A percentile compares a stretch with the other conserved stretches of the same genome.
These are phyloP conservation scores for Microstroma glucosiphilum DNA, from an alignment of 1,284 basidiomycete species.

Conservation along the genomic window DNA sequence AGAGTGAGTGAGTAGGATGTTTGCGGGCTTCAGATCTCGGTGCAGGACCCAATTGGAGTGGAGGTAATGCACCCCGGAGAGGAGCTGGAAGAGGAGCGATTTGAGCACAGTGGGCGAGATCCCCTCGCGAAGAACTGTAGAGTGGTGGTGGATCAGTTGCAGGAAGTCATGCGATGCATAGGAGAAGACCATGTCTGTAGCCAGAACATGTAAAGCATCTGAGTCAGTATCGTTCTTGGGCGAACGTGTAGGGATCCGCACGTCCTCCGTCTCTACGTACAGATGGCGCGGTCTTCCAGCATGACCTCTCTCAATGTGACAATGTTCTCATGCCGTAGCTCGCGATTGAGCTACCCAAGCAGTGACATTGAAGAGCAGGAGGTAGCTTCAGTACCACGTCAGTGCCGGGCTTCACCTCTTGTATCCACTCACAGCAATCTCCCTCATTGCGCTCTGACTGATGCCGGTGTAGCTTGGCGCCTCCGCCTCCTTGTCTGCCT, in stretches of 20 bases:
- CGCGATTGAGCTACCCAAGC: slow-evolving; percentile 70
- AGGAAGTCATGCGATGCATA: slow-evolving; percentile 86
- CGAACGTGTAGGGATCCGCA: not conserved
- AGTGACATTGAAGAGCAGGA: not conserved
- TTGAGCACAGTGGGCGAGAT: slow-evolving; percentile 77
- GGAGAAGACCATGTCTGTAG: slow-evolving; percentile 78
- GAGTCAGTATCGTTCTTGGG: not conserved
- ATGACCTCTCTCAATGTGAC: slow-evolving; percentile 89
- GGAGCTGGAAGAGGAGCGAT: slow-evolving; percentile 87
- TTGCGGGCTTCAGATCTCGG: slow-evolving; percentile 95
- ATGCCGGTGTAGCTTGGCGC: slow-evolving; percentile 80
- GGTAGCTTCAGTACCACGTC: not conserved
- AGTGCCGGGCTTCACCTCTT: not conserved
- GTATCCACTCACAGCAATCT: slow-evolving; percentile 72
- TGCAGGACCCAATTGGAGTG: slow-evolving; percentile 93
- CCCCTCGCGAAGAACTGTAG: slow-evolving; percentile 71
- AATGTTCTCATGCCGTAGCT: slow-evolving; percentile 87
- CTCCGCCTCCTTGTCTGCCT: slow-evolving; percentile 72
- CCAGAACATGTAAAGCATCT: not conserved
- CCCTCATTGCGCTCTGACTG: slow-evolving; percentile 90
- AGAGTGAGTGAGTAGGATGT: slow-evolving; percentile 82
- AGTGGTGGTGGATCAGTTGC: slow-evolving; percentile 97
- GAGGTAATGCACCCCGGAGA: slow-evolving; percentile 88
- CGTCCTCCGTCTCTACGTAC: slow-evolving; percentile 5
- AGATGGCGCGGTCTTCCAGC: slow-evolving; percentile 80